Percentiles rank a stretch among this genome's conserved stretches.
These are phyloP conservation scores for Tillandsia leiboldiana DNA, from an alignment of 176 grass and related monocot genomes.

Conservation along the genomic window DNA sequence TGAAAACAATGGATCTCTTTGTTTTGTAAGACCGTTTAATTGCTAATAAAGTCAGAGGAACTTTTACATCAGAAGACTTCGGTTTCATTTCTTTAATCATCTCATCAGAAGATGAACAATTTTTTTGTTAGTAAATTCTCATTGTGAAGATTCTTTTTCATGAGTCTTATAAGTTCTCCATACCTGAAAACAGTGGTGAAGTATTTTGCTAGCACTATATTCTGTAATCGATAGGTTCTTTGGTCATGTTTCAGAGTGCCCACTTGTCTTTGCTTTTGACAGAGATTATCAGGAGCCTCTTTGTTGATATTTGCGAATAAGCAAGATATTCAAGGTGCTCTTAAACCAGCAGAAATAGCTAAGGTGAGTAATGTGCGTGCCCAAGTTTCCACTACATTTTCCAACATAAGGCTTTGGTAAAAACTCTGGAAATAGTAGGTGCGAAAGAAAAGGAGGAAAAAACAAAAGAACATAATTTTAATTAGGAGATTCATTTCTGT, in stretches of 20 bases:
- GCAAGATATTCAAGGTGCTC: conserved; percentile 89
- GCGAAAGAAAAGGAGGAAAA: not conserved
- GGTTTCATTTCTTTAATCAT: too few species aligned
- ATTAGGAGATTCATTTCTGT: not conserved
- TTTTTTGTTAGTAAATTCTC: too few species aligned
- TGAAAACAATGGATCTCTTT: too few species aligned
- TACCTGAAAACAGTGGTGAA: too few species aligned
- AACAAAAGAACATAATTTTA: not conserved
- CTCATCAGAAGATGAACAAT: too few species aligned
- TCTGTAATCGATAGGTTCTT: not conserved
- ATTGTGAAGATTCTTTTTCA: too few species aligned
- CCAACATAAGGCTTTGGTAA: not conserved
- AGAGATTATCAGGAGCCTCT: conserved; percentile 79
- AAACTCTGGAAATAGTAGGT: not conserved
- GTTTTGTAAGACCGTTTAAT: too few species aligned
- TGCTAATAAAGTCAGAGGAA: too few species aligned
- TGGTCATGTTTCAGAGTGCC: not conserved
- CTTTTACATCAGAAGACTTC: too few species aligned
- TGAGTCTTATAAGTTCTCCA: too few species aligned
- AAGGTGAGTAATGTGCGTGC: conserved; percentile 47
- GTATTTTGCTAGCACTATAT: too few species aligned
- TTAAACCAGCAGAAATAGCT: conserved; percentile 75
- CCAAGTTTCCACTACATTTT: not conserved
- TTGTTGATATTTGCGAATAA: conserved; percentile 97
- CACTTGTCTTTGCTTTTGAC: conserved; percentile 18